These are phyloP conservation scores for Leptomonas pyrrhocoris DNA, from an alignment of 208 protist genomes.

Conservation along the genomic window DNA sequence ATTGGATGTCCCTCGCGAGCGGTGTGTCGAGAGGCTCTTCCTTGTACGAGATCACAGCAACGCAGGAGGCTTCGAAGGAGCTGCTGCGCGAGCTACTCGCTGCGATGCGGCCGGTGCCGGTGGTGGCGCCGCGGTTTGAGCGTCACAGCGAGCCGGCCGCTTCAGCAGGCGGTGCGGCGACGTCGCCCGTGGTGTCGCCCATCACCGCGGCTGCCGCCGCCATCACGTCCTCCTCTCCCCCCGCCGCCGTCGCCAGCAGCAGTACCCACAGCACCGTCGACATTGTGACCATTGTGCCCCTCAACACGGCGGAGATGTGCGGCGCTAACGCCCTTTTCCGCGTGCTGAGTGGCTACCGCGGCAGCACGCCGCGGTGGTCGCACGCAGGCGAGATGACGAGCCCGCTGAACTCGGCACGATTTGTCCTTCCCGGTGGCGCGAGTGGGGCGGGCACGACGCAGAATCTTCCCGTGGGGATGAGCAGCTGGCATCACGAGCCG, in stretches of 20 bases:
- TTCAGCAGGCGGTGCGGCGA: neutral
- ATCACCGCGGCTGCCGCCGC: no score
- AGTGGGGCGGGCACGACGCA: neutral
- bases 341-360: conserved; percentile 32
- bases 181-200: neutral
- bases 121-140: conserved; percentile 23
- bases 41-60: conserved; percentile 10
- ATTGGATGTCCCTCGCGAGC: neutral
- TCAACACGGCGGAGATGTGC: conserved; percentile 40
- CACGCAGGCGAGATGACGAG: conserved; percentile 18
- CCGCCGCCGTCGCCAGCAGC: neutral
- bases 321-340: conserved; percentile 55
- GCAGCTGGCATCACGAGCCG: conserved; percentile 17
- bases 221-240: no score
- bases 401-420: conserved; percentile 19
- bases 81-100: conserved; percentile 35
- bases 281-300: conserved; percentile 2
- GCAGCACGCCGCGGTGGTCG: conserved; percentile 32
- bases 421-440: neutral
- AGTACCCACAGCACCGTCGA: neutral
- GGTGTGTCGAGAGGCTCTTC: conserved; percentile 9
- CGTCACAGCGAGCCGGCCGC: neutral
- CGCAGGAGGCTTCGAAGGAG: conserved; percentile 14
- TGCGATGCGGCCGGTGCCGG: conserved; percentile 22
- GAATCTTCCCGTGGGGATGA: conserved; percentile 9